Conservation (phyloP, 192 early-diverging fungal genomes). For the Phlyctochytrium bullatum region DNA sequence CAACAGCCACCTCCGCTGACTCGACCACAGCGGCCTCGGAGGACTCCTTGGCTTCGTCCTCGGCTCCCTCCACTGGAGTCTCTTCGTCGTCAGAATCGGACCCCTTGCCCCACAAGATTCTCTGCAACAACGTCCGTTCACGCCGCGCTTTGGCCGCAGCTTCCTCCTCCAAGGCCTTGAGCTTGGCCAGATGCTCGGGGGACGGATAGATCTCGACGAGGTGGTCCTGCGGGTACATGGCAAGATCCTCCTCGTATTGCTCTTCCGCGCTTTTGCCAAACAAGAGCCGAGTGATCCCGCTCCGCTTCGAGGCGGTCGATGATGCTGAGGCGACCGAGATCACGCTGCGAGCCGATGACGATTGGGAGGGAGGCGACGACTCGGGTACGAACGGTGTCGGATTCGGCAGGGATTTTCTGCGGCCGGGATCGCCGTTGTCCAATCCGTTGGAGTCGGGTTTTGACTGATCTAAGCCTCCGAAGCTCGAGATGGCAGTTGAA, state of each 20-base stretch:
- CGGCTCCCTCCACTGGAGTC: neutral
- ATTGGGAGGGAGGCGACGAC: neutral
- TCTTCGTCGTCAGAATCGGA: neutral
- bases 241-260: neutral
- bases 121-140: neutral
- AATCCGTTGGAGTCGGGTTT: neutral
- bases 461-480: no score
- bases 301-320: neutral
- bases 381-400: neutral
- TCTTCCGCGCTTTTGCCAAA: conserved; percentile 2
- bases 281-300: neutral
- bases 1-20: neutral
- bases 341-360: neutral
- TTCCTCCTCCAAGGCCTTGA: neutral
- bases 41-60: neutral
- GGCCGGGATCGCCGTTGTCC: neutral
- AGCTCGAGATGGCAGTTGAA: no score
- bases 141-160: neutral
- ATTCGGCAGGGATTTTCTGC: neutral
- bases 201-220: neutral
- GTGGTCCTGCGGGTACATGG: neutral
- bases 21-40: neutral
- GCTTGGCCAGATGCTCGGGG: neutral
- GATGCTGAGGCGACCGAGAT: neutral
- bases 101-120: neutral